These are phyloP conservation scores for Piedraia hortae DNA, from an alignment of 2,329 filamentous ascomycete genomes.

Conservation along the genomic window DNA sequence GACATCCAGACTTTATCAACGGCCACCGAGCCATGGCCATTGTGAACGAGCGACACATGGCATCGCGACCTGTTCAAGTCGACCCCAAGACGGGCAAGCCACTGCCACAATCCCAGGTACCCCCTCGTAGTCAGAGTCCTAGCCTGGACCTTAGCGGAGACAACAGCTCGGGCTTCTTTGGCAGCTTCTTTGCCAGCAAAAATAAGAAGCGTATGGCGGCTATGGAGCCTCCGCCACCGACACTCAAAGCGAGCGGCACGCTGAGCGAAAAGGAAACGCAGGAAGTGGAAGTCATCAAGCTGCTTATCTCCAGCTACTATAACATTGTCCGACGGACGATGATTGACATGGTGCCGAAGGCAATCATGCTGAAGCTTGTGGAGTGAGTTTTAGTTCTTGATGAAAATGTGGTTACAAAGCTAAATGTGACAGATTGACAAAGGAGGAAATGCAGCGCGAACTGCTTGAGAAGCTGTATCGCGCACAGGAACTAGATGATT, in stretches of 20 bases:
- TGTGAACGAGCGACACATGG: slow-evolving; percentile 72
- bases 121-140: slow-evolving; percentile 49
- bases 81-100: slow-evolving; percentile 98
- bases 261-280: slow-evolving; percentile 82
- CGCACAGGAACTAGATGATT: slow-evolving; percentile 63
- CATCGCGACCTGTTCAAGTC: slow-evolving; percentile 66
- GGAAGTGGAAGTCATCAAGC: slow-evolving; percentile 95
- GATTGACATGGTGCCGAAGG: slow-evolving; percentile 99
- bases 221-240: slow-evolving; percentile 86
- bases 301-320: slow-evolving; percentile 88
- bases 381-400: slow-evolving; percentile 33
- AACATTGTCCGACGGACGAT: slow-evolving; percentile 95
- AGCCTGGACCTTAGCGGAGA: slow-evolving; percentile 36
- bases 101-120: slow-evolving; percentile 32
- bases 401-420: not conserved
- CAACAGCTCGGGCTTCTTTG: slow-evolving; percentile 51
- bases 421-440: slow-evolving; percentile 39
- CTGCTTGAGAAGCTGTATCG: slow-evolving; percentile 95
- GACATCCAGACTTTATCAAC: slow-evolving; percentile 91
- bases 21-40: slow-evolving; percentile 95
- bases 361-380: slow-evolving; percentile 91
- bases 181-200: slow-evolving; percentile 94
- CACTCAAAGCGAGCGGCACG: slow-evolving; percentile 77
- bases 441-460: slow-evolving; percentile 96
- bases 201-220: slow-evolving; percentile 99